phyloP scores from a whole-genome alignment of 352 stramenopile genomes.

The Phytophthora cryptogea region DNA sequence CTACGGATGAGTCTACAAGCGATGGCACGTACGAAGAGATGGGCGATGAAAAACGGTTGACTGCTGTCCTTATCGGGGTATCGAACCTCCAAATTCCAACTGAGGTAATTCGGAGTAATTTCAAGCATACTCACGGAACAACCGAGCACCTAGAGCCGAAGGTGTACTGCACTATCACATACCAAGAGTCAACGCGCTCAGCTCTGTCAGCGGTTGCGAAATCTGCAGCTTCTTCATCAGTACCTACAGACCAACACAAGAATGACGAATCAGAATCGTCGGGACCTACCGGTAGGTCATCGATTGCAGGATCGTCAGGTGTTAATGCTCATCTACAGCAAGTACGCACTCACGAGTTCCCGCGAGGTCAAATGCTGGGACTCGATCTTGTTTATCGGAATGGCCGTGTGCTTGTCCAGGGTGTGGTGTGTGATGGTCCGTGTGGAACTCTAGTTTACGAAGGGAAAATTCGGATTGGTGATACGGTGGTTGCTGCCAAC shows the following conservation, averaged over 20 bases:
- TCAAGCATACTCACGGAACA: slow-evolving; percentile 35
- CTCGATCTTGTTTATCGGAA: slow-evolving; percentile 85
- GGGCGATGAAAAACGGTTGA: slow-evolving; percentile 70
- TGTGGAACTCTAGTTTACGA: slow-evolving; percentile 67
- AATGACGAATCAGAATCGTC: slow-evolving; percentile 17
- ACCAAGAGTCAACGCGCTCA: slow-evolving; percentile 75
- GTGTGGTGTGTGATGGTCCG: slow-evolving; percentile 65
- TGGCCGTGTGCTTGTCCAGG: slow-evolving; percentile 77
- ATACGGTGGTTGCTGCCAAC: slow-evolving; percentile 80
- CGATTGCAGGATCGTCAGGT: slow-evolving; percentile 10
- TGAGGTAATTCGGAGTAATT: slow-evolving; percentile 42
- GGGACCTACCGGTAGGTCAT: background rate
- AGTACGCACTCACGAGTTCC: slow-evolving; percentile 71
- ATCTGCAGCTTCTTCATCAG: slow-evolving; percentile 19
- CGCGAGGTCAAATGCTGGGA: slow-evolving; percentile 57
- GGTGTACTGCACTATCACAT: slow-evolving; percentile 85
- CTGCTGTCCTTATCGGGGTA: slow-evolving; percentile 74
- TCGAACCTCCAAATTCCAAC: slow-evolving; percentile 68
- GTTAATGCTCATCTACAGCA: slow-evolving; percentile 45
- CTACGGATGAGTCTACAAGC: slow-evolving; percentile 67
- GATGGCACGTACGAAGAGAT: slow-evolving; percentile 68
- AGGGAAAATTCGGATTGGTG: slow-evolving; percentile 75
- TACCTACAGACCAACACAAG: slow-evolving; percentile 14
- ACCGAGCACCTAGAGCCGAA: slow-evolving; percentile 52
- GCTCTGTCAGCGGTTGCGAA: slow-evolving; percentile 72